Conservation (phyloP, 331 rosid species). For the Telfairia occidentalis region DNA sequence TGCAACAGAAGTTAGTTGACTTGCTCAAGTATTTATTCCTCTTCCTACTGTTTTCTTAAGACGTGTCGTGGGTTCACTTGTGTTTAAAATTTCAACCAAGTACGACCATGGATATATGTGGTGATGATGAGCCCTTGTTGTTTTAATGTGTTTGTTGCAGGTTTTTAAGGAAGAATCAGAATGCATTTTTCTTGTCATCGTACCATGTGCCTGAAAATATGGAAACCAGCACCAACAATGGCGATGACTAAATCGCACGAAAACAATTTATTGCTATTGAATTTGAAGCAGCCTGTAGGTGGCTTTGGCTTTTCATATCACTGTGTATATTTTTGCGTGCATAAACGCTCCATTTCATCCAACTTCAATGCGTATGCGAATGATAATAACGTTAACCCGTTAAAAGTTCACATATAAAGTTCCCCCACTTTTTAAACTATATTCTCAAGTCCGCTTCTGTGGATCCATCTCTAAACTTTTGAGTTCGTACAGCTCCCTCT, state of each 20-base stretch:
- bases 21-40: conserved; percentile 53
- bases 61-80: not conserved
- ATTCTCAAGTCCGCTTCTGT: not conserved
- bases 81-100: not conserved
- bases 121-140: too few species aligned
- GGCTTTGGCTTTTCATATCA: not conserved
- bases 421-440: not conserved
- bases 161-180: conserved; percentile 51
- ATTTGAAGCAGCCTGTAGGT: not conserved
- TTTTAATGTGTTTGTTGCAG: conserved; percentile 32
- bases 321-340: not conserved
- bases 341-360: not conserved
- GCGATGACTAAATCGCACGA: conserved; percentile 16
- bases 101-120: not conserved
- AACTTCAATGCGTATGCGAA: not conserved
- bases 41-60: not conserved
- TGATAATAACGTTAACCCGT: not conserved
- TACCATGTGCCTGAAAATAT: conserved; percentile 49
- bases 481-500: not conserved
- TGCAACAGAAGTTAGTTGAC: conserved; percentile 45
- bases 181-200: conserved; percentile 48
- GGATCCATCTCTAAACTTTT: not conserved
- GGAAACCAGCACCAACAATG: conserved; percentile 41
- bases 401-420: not conserved
- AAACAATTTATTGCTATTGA: not conserved